A percentile compares a stretch with the other conserved stretches of the same genome.
phyloP scores from a whole-genome alignment of 108 stramenopile species.

The Skeletonema marinoi region DNA sequence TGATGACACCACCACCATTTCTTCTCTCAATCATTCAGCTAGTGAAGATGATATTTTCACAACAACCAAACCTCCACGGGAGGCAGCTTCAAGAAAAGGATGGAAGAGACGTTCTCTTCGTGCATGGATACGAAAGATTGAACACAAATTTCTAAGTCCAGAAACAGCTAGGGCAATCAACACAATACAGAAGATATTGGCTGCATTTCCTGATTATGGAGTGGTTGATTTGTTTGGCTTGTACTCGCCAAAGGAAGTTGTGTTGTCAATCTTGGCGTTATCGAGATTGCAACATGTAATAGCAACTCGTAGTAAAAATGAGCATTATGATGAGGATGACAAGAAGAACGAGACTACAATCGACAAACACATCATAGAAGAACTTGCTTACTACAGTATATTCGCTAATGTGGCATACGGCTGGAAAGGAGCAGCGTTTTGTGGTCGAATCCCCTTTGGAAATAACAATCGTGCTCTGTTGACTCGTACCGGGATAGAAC shows the following conservation, averaged over 20 bases:
- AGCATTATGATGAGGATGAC: not conserved
- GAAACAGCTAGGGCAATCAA: slow-evolving; percentile 57
- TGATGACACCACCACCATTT: not conserved
- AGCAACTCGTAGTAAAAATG: slow-evolving; percentile 16
- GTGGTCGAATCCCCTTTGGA: slow-evolving; percentile 57
- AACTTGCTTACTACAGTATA: slow-evolving; percentile 59
- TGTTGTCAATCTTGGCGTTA: slow-evolving; percentile 44
- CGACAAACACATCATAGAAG: slow-evolving; percentile 50
- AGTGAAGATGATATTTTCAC: slow-evolving; percentile 3
- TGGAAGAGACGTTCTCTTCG: slow-evolving; percentile 17
- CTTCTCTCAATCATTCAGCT: not conserved
- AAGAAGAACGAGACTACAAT: slow-evolving; percentile 9
- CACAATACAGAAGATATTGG: slow-evolving; percentile 59
- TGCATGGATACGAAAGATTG: slow-evolving; percentile 40
- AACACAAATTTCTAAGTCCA: slow-evolving; percentile 44
- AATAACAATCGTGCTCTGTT: slow-evolving; percentile 52
- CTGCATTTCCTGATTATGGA: slow-evolving; percentile 62
- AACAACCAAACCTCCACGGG: slow-evolving; percentile 12
- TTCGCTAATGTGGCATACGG: slow-evolving; percentile 77
- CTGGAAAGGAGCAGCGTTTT: slow-evolving; percentile 66
- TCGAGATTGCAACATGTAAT: slow-evolving; percentile 49
- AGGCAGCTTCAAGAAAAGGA: not conserved
- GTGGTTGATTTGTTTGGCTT: slow-evolving; percentile 52
- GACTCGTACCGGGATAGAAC: slow-evolving; percentile 53
- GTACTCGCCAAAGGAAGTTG: slow-evolving; percentile 51